Conservation (phyloP, 2,329 filamentous ascomycete species). For the Talaromyces piceae region DNA sequence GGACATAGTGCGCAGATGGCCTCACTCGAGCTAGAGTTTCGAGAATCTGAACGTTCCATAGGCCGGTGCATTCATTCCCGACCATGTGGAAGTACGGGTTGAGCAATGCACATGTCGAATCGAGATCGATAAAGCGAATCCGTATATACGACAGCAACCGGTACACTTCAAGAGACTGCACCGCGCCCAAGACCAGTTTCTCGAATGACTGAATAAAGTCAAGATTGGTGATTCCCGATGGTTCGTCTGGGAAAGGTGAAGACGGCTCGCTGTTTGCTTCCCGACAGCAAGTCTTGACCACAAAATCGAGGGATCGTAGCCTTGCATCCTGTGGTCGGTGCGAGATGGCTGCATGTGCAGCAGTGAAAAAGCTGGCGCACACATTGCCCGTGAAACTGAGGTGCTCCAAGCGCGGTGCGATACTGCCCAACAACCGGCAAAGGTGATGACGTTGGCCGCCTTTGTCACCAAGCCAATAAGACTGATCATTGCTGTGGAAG, state of each 20-base stretch:
- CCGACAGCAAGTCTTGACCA: conserved; percentile 68
- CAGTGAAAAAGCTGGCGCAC: conserved; percentile 61
- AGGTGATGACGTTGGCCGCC: conserved; percentile 57
- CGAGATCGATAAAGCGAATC: conserved; percentile 68
- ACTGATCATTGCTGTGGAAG: conserved; percentile 62
- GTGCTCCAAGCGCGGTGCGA: conserved; percentile 57
- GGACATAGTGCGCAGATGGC: conserved; percentile 52
- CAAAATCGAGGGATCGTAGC: conserved; percentile 62
- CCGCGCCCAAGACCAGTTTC: conserved; percentile 56
- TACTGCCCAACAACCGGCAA: conserved; percentile 55
- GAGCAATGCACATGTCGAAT: conserved; percentile 61
- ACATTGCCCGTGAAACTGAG: conserved; percentile 66
- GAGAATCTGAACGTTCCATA: conserved; percentile 65
- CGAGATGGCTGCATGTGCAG: conserved; percentile 46
- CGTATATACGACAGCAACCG: conserved; percentile 56
- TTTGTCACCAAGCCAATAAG: conserved; percentile 37
- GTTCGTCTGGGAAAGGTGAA: conserved; percentile 50
- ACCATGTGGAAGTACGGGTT: conserved; percentile 66
- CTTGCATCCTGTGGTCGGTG: conserved; percentile 34
- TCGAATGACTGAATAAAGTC: conserved; percentile 67
- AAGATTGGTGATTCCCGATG: conserved; percentile 64
- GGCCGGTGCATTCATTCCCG: conserved; percentile 55
- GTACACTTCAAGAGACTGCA: conserved; percentile 53
- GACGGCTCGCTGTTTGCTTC: conserved; percentile 21
- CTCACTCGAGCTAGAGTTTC: conserved; percentile 52